Evolutionary conservation across 495 filamentous ascomycete species (phyloP).

Genomic region (Aspergillus carlsbadensis): DNA sequence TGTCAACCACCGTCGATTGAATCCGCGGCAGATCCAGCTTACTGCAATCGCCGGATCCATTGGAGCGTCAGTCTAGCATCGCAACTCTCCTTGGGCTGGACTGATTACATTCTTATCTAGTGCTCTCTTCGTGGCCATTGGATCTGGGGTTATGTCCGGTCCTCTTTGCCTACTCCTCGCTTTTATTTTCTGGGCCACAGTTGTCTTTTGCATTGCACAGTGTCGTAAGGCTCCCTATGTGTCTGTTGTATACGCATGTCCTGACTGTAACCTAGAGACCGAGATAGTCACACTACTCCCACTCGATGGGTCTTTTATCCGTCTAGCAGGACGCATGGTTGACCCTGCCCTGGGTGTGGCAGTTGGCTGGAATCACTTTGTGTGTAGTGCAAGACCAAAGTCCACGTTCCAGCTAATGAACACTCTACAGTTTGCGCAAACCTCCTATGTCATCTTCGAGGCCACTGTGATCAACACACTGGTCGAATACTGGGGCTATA

Average conservation of each 20-base stretch:
- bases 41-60: slow-evolving; percentile 2
- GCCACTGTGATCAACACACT: slow-evolving; percentile 2
- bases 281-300: slow-evolving; percentile 5
- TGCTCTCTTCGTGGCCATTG: slow-evolving; percentile 1
- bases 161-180: background rate
- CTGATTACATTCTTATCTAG: background rate
- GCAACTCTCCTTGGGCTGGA: background rate
- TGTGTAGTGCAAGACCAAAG: background rate
- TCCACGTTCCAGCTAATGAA: background rate
- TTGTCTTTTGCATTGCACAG: slow-evolving; percentile 1
- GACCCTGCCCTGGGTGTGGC: slow-evolving; percentile 1
- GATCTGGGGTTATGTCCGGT: background rate
- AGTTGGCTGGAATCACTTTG: slow-evolving; percentile 6
- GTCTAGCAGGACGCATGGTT: slow-evolving; percentile 1
- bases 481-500: slow-evolving; percentile 2
- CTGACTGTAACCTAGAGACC: background rate
- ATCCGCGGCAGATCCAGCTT: background rate
- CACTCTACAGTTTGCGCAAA: background rate
- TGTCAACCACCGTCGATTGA: slow-evolving; percentile 1
- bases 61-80: background rate
- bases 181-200: background rate
- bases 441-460: slow-evolving; percentile 4
- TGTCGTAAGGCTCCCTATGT: background rate
- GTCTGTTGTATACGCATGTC: background rate
- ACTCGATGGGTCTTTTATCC: slow-evolving; percentile 2